Conservation (phyloP, 2,329 filamentous ascomycete species). For the Cladosporium halotolerans region DNA sequence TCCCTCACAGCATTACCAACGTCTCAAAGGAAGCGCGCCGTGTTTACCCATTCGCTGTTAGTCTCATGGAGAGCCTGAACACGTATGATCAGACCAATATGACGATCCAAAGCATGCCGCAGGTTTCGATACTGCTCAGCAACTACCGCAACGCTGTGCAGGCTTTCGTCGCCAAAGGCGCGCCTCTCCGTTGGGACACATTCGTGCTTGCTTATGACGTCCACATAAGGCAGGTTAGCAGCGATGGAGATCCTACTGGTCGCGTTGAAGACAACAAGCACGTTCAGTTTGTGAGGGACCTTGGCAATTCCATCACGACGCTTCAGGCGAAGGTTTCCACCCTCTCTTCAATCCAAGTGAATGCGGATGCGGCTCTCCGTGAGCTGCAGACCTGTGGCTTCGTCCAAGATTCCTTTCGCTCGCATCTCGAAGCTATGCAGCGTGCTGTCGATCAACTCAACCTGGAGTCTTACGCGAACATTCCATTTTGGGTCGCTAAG, state of each 20-base stretch:
- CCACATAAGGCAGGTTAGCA: slow-evolving; percentile 60
- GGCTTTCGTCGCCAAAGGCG: slow-evolving; percentile 72
- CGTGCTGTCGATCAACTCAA: slow-evolving; percentile 93
- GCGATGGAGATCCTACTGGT: slow-evolving; percentile 51
- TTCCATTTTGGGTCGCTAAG: slow-evolving; percentile 80
- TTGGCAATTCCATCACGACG: slow-evolving; percentile 77
- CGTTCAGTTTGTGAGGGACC: slow-evolving; percentile 92
- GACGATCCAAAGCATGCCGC: slow-evolving; percentile 76
- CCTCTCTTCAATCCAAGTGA: slow-evolving; percentile 72
- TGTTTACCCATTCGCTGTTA: slow-evolving; percentile 96
- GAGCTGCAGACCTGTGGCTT: slow-evolving; percentile 84
- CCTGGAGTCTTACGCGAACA: slow-evolving; percentile 89
- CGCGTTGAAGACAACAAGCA: slow-evolving; percentile 46
- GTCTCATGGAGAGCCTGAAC: slow-evolving; percentile 96
- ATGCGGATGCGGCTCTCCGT: slow-evolving; percentile 69
- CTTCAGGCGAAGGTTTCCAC: slow-evolving; percentile 82
- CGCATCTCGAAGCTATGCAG: slow-evolving; percentile 78
- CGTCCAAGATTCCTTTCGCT: slow-evolving; percentile 69
- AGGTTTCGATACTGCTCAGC: slow-evolving; percentile 79
- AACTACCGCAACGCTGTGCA: slow-evolving; percentile 92
- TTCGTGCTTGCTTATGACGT: slow-evolving; percentile 96
- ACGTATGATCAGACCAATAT: slow-evolving; percentile 85
- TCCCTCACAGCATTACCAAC: slow-evolving; percentile 89
- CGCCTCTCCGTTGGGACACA: slow-evolving; percentile 91
- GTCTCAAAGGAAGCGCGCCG: slow-evolving; percentile 98